These are phyloP conservation scores for Annulohypoxylon truncatum DNA, from an alignment of 2,329 filamentous ascomycete species.

Conservation along the genomic window DNA sequence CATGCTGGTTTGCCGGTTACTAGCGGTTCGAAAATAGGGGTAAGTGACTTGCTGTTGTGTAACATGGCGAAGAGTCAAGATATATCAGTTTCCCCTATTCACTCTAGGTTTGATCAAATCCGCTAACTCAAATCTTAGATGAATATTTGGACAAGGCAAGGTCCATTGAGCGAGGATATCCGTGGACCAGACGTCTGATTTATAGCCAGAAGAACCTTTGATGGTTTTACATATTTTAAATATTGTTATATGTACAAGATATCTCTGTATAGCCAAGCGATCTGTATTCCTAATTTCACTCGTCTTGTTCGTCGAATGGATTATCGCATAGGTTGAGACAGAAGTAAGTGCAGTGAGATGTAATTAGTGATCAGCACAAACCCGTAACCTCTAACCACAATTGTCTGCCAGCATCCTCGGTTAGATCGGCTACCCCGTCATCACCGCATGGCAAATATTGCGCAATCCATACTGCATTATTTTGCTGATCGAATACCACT, in stretches of 20 bases:
- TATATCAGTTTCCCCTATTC: neutral
- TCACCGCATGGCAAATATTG: constrained; percentile 54
- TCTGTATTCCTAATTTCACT: neutral
- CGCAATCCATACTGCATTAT: constrained; percentile 54
- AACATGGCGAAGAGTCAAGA: neutral
- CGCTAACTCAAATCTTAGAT: constrained; percentile 46
- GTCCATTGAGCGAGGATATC: constrained; percentile 51
- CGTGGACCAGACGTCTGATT: constrained; percentile 47
- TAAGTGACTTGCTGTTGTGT: constrained; percentile 13
- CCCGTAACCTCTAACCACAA: constrained; percentile 49
- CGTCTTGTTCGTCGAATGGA: neutral
- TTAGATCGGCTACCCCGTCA: constrained; percentile 50
- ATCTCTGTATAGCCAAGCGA: constrained; percentile 4
- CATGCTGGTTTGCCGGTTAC: constrained; percentile 61
- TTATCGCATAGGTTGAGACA: neutral
- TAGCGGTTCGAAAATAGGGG: constrained; percentile 59
- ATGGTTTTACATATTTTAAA: neutral
- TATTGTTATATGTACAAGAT: neutral
- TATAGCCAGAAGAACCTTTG: too few species aligned
- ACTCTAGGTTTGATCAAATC: neutral
- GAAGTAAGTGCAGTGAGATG: too few species aligned
- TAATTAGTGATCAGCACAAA: constrained; percentile 43
- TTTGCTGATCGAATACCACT: constrained; percentile 56
- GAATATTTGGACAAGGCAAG: constrained; percentile 64
- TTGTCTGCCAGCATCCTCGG: constrained; percentile 48